A percentile compares a stretch with the other conserved stretches of the same genome.
These are phyloP conservation scores for Stachybotrys elegans DNA, from an alignment of 2,329 filamentous ascomycete species.

Conservation along the genomic window DNA sequence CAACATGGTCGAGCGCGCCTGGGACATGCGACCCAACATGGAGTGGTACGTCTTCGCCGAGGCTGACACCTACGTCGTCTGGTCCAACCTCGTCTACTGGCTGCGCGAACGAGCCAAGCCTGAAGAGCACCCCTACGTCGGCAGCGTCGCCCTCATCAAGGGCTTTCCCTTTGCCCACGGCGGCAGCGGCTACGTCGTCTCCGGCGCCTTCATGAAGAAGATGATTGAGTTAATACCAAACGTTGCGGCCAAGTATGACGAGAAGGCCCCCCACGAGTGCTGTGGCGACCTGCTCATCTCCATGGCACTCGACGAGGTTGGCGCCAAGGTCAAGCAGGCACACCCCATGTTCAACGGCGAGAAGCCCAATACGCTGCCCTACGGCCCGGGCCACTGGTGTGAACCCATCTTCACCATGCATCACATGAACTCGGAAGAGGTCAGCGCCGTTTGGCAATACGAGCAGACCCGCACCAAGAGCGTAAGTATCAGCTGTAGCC, in stretches of 20 bases:
- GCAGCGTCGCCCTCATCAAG: slow-evolving; percentile 42
- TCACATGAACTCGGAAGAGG: slow-evolving; percentile 47
- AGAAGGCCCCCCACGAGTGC: slow-evolving; percentile 36
- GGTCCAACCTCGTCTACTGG: slow-evolving; percentile 48
- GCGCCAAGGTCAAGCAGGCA: slow-evolving; percentile 35
- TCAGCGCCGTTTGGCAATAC: slow-evolving; percentile 47
- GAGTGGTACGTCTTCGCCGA: slow-evolving; percentile 59
- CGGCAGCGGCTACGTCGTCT: slow-evolving; percentile 53
- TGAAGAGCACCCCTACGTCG: slow-evolving; percentile 41
- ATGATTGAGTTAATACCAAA: slow-evolving; percentile 38
- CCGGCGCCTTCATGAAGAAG: slow-evolving; percentile 44
- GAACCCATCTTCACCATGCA: slow-evolving; percentile 54
- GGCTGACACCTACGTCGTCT: slow-evolving; percentile 53
- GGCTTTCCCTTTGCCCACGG: slow-evolving; percentile 49
- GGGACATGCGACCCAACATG: slow-evolving; percentile 44
- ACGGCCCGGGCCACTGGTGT: slow-evolving; percentile 46
- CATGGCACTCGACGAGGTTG: slow-evolving; percentile 40
- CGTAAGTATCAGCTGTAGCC: slow-evolving; percentile 24
- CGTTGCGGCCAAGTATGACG: slow-evolving; percentile 41
- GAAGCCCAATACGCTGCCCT: slow-evolving; percentile 46
- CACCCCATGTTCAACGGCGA: slow-evolving; percentile 53
- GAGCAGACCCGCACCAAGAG: slow-evolving; percentile 42
- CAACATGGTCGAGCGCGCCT: slow-evolving; percentile 52
- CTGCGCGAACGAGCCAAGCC: slow-evolving; percentile 37
- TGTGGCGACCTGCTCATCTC: slow-evolving; percentile 49